Base-by-base conservation (phyloP, 345 rosid genomes). In the Passiflora organensis region DNA sequence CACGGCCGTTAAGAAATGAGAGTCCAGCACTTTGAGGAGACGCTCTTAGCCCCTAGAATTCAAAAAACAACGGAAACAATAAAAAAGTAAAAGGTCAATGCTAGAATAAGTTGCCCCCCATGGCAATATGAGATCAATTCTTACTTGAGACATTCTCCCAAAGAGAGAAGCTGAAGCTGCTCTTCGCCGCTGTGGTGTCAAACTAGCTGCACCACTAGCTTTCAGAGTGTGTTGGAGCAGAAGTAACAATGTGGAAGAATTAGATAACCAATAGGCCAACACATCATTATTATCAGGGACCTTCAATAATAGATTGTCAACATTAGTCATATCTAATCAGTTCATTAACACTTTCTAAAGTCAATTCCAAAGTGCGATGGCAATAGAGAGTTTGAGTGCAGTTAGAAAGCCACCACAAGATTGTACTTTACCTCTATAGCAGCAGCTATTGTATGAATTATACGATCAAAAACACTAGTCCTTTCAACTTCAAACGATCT, bases 401-500 rank as follows among this genome's bases (percentile, higher is more conserved):
- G 16, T 45, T n/a, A 20, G 18, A 38, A 34, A 9, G 28, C 5
- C 3, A 53, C 19, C 43, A 28, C 47, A 48, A 8, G 41, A 15
- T 22, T 2, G 38, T 32, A 42, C 28, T 10, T 72, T 72, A 91
- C 97, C 69, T 91, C 96, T 46, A 87, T 76, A 41, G 96, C 76
- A 38, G 96, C 78, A 67, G 97, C 94, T 74, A 91, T 85, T 63
- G 96, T 80, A 69, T 91, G 97, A 70, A 91, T 91, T 57, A 91
- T 83, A 57, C 96, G 96, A 76, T 93, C 97, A 82, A 93, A 89
- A 64, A 93, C 84, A 51, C 68, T 76, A 21, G 97, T 93, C 72
- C 96, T 80, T 82, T 89, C 99, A 48, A 80, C 97, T 79, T 93
- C 99, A 79, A 93, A 89, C 66, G 97, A 93, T 68, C 95, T 83